A percentile compares a stretch with the other conserved stretches of the same genome.
phyloP scores from a whole-genome alignment of 305 asterid species.

The Solanum hybrid region DNA sequence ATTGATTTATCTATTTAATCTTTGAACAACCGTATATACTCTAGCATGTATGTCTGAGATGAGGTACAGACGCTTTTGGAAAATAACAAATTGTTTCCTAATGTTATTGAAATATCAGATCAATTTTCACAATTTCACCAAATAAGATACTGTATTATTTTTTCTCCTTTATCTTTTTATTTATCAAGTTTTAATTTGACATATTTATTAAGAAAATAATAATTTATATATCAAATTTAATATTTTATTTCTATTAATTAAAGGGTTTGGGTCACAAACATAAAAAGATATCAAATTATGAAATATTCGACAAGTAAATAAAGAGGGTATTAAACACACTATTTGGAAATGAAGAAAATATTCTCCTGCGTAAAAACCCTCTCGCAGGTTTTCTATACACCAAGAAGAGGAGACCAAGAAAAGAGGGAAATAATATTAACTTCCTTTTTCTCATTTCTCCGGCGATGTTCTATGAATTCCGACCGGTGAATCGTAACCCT shows the following conservation, averaged over 20 bases:
- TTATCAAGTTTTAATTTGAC: too few species aligned
- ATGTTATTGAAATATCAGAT: neutral
- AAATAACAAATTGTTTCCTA: neutral
- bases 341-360: neutral
- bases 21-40: neutral
- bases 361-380: conserved; percentile 19
- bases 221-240: too few species aligned
- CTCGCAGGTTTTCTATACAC: neutral
- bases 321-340: neutral
- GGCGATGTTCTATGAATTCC: neutral
- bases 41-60: neutral
- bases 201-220: too few species aligned
- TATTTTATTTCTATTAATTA: too few species aligned
- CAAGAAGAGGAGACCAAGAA: neutral
- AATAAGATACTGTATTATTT: too few species aligned
- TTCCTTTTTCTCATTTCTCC: neutral
- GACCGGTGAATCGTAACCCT: conserved; percentile 16
- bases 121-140: too few species aligned
- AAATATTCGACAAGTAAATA: too few species aligned
- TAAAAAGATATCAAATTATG: too few species aligned
- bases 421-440: neutral
- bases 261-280: too few species aligned
- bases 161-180: too few species aligned
- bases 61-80: neutral
- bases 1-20: neutral